Evolutionary conservation across 2,329 filamentous ascomycete genomes (phyloP).

Genomic region (Paracoccidioides brasiliensis): DNA sequence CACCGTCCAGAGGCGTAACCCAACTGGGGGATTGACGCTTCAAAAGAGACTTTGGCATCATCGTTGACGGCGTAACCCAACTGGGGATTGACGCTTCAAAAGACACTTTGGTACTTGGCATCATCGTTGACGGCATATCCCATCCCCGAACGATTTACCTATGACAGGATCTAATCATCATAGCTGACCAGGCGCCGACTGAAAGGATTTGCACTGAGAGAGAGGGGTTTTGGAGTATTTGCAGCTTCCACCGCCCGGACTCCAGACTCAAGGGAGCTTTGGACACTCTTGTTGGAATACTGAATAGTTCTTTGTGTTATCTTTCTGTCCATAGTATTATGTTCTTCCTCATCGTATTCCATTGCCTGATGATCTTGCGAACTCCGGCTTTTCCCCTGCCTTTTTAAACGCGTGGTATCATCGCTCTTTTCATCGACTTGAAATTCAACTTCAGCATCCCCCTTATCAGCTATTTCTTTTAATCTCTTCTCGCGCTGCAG

Average conservation of each 20-base stretch:
- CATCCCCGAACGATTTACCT: no score
- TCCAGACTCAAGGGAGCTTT: background rate
- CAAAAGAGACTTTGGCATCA: background rate
- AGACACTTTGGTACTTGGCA: background rate
- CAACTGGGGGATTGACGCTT: no score
- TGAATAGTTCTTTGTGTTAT: background rate
- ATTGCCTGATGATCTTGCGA: background rate
- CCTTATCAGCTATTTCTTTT: constrained; percentile 13
- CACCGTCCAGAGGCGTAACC: no score
- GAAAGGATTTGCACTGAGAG: background rate
- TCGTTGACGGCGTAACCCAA: background rate
- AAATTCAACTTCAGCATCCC: background rate
- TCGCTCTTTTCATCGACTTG: background rate
- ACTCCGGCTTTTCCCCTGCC: background rate
- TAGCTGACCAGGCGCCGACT: background rate
- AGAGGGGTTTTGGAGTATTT: background rate
- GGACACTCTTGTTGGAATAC: background rate
- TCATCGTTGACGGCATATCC: background rate
- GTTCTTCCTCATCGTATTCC: background rate
- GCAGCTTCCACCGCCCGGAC: background rate
- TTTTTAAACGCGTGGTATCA: background rate
- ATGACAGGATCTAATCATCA: background rate
- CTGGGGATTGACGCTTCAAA: no score
- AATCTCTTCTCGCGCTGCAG: constrained; percentile 44
- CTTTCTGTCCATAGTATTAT: background rate